Evolutionary conservation across 2,329 filamentous ascomycete species (phyloP), one percentile per base, ranked within the genome.

Genomic region (Trichoderma pleuroti): DNA sequence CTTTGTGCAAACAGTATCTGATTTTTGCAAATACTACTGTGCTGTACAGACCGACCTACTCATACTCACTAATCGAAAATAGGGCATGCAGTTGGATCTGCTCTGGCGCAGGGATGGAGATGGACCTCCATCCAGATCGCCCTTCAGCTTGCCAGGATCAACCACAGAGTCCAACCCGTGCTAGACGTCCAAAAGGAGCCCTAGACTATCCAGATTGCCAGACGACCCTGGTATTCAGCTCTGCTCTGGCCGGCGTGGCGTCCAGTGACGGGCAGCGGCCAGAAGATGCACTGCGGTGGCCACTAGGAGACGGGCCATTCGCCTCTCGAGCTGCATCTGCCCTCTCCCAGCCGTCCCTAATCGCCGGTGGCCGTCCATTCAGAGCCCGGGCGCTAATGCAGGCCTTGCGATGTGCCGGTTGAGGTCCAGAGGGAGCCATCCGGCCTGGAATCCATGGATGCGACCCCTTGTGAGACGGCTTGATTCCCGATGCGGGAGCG

Each of bases 351-450:
- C 66, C 39, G 66, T 68, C 66, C 66, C 66, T 52, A 68, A 60
- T 68, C 66, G 56, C 66, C 66, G 56, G 56, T 46, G 39, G 39
- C 63, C 30, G n/a, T 60, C 66, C 56, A 59, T 65, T 32, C 34
- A 68, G 36, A 36, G 14, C 42, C 54, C 46, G 68, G 68, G 56
- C 70, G 70, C 74, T 74, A 73, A 68, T 72, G 72, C 71, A 73
- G 64, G 72, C 72, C 70, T 64, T 60, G 46, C 60, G 34, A 72
- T 72, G 61, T 69, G 71, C 70, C 71, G 65, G 54, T 28, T 4
- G 16, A 42, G 39, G 39, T 42, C 39, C 39, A 42, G 39, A 42
- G 26, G 39, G 8, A 42, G 39, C 39, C 10, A n/a, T n/a, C 39
- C 39, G 39, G 39, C 39, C 39, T 42, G 39, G 46, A 52, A 14